Evolutionary conservation across 257 asterid species (phyloP), one percentile per base, ranked within the genome.

Genomic region (Nicotiana attenuata): DNA sequence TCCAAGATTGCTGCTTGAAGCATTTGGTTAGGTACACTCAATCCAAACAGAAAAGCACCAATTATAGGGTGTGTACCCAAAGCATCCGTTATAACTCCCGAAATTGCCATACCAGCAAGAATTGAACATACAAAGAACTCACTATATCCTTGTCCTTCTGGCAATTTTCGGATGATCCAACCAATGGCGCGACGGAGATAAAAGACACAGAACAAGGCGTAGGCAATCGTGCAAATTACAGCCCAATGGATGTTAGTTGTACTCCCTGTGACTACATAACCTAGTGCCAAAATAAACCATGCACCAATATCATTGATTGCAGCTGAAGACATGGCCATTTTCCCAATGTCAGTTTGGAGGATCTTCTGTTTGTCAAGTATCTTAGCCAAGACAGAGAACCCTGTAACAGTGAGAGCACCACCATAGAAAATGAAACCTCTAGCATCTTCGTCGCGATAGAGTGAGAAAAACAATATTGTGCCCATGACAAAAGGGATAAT

Each of bases 1-100:
- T 94, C 97, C 24, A 91, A 82, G 13, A 94, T 82, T 1, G 94
- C 87, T 11, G 94, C 92, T 83, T 89, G 93, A 52, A 96, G 97
- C 61, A 87, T 91, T 69, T 94, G 95, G 55, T 83, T 89, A 3
- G 98, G 98, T 63, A 96, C 87, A 69, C 89, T 83, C 17, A 94
- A 91, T 20, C 99, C 99, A 77, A 91, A 96, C 33, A 94, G 55
- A 17, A 96, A 92, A 0, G 97, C 97, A 60, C 99, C 99, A 5
- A 96, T 87, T 93, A 96, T 92, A 5, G 99, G 97, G 38, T 96
- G 99, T 7, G 99, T 92, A 1, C 99, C 99, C 15, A 86, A 87
- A 0, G 87, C 82, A 59, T 94, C 98, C 1, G 97, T 87, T 45
- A 93, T 13, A 69, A 88, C 90, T 45, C 97, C 95, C 60, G 88